These are phyloP conservation scores for Acorus gramineus DNA, from an alignment of 106 monocot species.

Conservation along the genomic window DNA sequence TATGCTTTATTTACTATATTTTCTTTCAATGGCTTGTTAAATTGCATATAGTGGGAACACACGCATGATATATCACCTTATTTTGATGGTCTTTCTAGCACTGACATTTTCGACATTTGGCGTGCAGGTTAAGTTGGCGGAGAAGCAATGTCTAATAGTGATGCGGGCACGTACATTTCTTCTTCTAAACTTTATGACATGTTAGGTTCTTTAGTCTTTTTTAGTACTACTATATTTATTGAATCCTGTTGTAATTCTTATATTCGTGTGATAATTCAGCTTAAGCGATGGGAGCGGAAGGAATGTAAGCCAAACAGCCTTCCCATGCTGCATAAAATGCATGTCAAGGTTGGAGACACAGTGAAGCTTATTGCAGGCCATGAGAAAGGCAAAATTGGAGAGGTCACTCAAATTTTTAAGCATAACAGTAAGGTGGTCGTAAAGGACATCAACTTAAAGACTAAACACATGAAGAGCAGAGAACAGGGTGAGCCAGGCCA, in stretches of 20 bases:
- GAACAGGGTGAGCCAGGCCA: slow-evolving; percentile 80
- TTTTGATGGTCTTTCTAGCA: background rate
- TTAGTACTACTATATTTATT: background rate
- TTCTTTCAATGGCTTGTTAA: no score
- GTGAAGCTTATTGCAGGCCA: slow-evolving; percentile 74
- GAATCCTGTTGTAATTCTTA: background rate
- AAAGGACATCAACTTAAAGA: slow-evolving; percentile 85
- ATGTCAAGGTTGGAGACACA: slow-evolving; percentile 92
- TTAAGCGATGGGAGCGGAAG: slow-evolving; percentile 88
- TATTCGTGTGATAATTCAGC: slow-evolving; percentile 28
- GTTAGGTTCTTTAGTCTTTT: no score
- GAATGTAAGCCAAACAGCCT: slow-evolving; percentile 94
- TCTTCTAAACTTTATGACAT: no score
- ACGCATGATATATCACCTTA: no score
- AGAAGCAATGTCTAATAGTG: slow-evolving; percentile 35
- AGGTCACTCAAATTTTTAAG: slow-evolving; percentile 46
- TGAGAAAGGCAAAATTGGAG: slow-evolving; percentile 89
- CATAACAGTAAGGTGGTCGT: slow-evolving; percentile 87
- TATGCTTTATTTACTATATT: no score
- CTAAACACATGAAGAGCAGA: slow-evolving; percentile 91
- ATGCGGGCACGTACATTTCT: slow-evolving; percentile 54
- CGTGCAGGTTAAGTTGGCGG: slow-evolving; percentile 33
- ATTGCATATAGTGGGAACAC: no score
- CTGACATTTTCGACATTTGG: background rate
- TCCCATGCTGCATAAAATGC: slow-evolving; percentile 91